Conservation (phyloP, 208 protist genomes). For the Sergeia podlipaevii region DNA sequence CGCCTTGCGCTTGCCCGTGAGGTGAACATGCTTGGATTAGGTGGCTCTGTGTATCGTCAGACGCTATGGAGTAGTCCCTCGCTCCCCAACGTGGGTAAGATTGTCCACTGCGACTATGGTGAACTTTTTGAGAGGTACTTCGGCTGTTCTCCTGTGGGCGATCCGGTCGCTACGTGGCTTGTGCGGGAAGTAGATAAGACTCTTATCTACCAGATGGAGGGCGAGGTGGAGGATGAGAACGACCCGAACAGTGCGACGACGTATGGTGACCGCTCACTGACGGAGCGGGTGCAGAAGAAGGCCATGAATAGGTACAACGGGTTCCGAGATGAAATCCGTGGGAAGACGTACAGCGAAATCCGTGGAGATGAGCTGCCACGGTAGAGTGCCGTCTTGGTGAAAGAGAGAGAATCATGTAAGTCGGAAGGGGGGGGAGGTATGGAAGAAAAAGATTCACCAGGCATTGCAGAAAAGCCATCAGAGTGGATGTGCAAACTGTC, state of each 20-base stretch:
- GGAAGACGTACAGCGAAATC: constrained; percentile 79
- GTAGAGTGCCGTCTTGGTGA: too few species aligned
- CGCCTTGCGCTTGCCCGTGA: constrained; percentile 65
- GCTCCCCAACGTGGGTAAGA: constrained; percentile 52
- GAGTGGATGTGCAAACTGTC: too few species aligned
- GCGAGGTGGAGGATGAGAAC: constrained; percentile 88
- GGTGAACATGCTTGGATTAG: constrained; percentile 82
- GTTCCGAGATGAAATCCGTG: constrained; percentile 78
- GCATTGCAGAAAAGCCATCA: too few species aligned
- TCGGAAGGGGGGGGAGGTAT: too few species aligned
- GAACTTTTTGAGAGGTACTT: constrained; percentile 65
- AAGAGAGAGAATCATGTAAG: too few species aligned
- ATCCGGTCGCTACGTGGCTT: constrained; percentile 73
- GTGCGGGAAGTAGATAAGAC: constrained; percentile 68
- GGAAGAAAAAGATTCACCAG: too few species aligned
- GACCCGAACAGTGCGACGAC: constrained; percentile 86
- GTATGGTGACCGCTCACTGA: constrained; percentile 74
- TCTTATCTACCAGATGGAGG: constrained; percentile 81
- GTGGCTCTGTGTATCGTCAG: constrained; percentile 77
- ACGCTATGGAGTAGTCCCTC: constrained; percentile 71
- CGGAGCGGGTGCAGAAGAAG: constrained; percentile 85
- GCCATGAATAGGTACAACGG: constrained; percentile 88
- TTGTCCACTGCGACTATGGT: constrained; percentile 46
- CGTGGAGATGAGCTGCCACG: constrained; percentile 63
- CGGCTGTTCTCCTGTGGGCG: constrained; percentile 46